Base-by-base conservation (phyloP, 2,329 filamentous ascomycete species). In the Cordyceps cateniannulata region DNA sequence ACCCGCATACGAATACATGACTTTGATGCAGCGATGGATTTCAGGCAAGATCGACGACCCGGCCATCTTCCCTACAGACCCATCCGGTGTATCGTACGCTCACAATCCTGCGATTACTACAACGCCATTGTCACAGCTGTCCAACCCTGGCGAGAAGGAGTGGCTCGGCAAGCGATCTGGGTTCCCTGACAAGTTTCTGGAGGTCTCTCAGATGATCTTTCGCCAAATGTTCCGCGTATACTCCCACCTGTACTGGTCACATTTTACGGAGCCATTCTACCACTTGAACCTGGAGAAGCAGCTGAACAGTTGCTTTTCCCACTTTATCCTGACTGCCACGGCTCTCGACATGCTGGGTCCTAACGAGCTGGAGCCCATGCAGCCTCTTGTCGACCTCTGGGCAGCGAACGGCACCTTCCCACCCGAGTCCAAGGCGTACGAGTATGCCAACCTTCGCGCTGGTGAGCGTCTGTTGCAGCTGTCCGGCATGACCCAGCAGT, bases 141-240 rank as follows among this genome's bases (percentile, higher is more conserved):
- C 83, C 47, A 86, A 80, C 63, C 76, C 78, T 4, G 79, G 85
- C 48, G 87, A 89, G 61, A 76, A 75, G 24, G 85, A 87, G 63
- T 98, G 92, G 90, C 82, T 96, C 61, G 95, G 95, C 69, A 96
- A 96, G 78, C 85, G 90, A 51, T 95, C 90, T 63, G 93, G 93
- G 4, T 99, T 99, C 75, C 95, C 95, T 2, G 85, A 89, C 65
- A 90, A 91, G 66, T 98, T 97, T 74, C 82, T 93, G 68, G 85
- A 88, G 63, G 92, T 96, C 67, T 95, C 93, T 79, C 92, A 96
- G 79, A 88, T 88, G 66, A 95, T 97, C 69, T 93, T 97, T 79
- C 89, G 93, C 69, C 95, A 97, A 77, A 98, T 99, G 89, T 98
- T 99, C 81, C 90, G 95, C 62, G 93, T 97, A 67, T 99, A 99